Evolutionary conservation across 2,329 filamentous ascomycete species (phyloP).

Genomic region (Scortechinia acanthostroma): DNA sequence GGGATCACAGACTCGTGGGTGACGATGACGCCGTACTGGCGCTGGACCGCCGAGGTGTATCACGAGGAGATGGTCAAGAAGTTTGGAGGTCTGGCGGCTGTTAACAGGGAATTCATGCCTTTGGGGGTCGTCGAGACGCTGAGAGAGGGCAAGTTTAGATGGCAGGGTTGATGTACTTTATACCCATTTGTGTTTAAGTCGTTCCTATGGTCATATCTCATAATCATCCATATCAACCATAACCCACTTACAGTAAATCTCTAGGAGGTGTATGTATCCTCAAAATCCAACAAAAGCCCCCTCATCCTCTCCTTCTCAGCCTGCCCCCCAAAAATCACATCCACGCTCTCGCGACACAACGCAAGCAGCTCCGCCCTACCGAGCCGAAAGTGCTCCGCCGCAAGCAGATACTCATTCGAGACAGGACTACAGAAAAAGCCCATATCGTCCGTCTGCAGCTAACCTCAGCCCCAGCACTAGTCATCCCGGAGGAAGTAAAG

Average conservation of each 20-base stretch:
- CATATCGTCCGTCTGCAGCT: conserved; percentile 65
- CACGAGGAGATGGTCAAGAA: conserved; percentile 24
- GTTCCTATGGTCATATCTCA: no score
- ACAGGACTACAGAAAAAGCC: conserved; percentile 72
- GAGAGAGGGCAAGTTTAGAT: conserved; percentile 26
- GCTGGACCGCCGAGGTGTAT: conserved; percentile 29
- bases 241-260: no score
- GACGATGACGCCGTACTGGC: conserved; percentile 29
- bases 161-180: no score
- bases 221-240: no score
- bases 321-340: conserved; percentile 60
- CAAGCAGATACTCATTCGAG: conserved; percentile 71
- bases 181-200: no score
- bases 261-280: no score
- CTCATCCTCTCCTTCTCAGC: conserved; percentile 51
- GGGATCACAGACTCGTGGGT: conserved; percentile 14
- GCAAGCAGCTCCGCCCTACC: conserved; percentile 24
- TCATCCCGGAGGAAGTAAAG: conserved; percentile 1
- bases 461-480: neutral
- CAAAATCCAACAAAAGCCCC: conserved; percentile 26
- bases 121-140: conserved; percentile 30
- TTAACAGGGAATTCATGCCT: conserved; percentile 27
- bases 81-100: conserved; percentile 27
- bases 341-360: conserved; percentile 7
- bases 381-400: conserved; percentile 64